Evolutionary conservation across 2,329 filamentous ascomycete species (phyloP), one percentile per base, ranked within the genome.

Genomic region (Elsinoe fawcettii): DNA sequence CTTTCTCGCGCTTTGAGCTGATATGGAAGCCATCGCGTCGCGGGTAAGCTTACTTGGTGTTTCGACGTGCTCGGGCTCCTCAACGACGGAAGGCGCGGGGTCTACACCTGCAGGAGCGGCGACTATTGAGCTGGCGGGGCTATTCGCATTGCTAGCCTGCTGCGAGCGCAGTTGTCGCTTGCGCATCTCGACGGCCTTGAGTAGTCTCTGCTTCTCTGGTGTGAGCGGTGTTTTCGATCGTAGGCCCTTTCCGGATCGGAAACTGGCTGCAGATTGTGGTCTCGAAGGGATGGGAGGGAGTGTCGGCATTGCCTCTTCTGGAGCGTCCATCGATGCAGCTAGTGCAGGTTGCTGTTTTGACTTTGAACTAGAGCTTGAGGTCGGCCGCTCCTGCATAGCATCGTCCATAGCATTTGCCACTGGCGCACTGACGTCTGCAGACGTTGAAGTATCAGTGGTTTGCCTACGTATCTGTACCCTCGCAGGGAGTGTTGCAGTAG

Each of bases 121-220:
- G 11, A 5, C 9, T 7, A 30, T 30, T n/a, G 32, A 37, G 32
- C n/a, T 53, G 18, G 32, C 20, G 14, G 49, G 32, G 20, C 49
- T 39, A 12, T 37, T 16, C 18, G 49, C 9, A n/a, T 27, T 7
- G 11, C 32, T 9, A 62, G 57, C 9, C 61, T 37, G 49, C 55
- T 67, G 64, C 41, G 64, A 63, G 61, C 66, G 62, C 66, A 85
- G 84, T 70, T 90, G 90, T 72, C 87, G 90, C 71, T 95, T 93
- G 55, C 92, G 82, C 63, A 96, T 73, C 71, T 96, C 88, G 74
- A 96, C 80, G 6, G 93, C 93, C 74, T 95, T 96, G 88, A 96
- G 91, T 61, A 99, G 76, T 56, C 93, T 81, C 60, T 88, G 84
- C 74, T 95, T 97, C 70, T 99, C 93, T 0, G 89, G 88, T 1